Evolutionary conservation across 2,329 filamentous ascomycete species (phyloP).

Genomic region (Cylindrodendrum hubeiense): DNA sequence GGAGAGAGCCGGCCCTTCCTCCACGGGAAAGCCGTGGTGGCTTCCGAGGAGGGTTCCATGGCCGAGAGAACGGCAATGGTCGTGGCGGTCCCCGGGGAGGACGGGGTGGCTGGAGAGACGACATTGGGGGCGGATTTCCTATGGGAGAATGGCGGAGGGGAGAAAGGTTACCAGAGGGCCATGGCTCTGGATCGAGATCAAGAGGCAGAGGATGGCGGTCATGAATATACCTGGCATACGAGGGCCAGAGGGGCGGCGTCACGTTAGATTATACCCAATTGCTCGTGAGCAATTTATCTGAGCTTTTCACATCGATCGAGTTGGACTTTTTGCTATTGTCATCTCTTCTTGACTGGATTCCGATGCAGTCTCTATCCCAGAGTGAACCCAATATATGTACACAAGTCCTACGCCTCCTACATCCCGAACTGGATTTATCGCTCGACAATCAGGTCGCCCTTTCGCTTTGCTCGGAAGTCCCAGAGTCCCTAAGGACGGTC

Average conservation of each 20-base stretch:
- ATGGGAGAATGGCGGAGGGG: conserved; percentile 76
- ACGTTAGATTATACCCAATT: conserved; percentile 46
- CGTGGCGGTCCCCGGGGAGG: conserved; percentile 52
- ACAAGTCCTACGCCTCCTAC: conserved; percentile 43
- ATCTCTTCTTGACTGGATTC: conserved; percentile 34
- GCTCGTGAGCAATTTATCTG: conserved; percentile 12
- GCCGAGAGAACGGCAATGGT: conserved; percentile 46
- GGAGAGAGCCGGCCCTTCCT: conserved; percentile 40
- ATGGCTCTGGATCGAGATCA: conserved; percentile 42
- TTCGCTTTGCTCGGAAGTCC: conserved; percentile 87
- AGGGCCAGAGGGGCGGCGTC: conserved; percentile 21
- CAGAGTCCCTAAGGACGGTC: conserved; percentile 78
- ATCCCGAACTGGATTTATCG: conserved; percentile 63
- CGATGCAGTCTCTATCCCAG: conserved; percentile 45
- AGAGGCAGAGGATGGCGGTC: conserved; percentile 48
- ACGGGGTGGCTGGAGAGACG: conserved; percentile 55
- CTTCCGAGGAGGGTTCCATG: conserved; percentile 40
- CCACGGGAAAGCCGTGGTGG: conserved; percentile 39
- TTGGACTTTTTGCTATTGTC: conserved; percentile 13
- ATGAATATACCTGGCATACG: conserved; percentile 7
- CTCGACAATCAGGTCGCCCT: conserved; percentile 86
- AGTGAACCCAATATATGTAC: conserved; percentile 56
- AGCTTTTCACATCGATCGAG: conserved; percentile 22
- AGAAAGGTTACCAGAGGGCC: conserved; percentile 69
- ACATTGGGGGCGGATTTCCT: conserved; percentile 54